phyloP scores from a whole-genome alignment of 257 asterid genomes.

The Plantago elongata region DNA sequence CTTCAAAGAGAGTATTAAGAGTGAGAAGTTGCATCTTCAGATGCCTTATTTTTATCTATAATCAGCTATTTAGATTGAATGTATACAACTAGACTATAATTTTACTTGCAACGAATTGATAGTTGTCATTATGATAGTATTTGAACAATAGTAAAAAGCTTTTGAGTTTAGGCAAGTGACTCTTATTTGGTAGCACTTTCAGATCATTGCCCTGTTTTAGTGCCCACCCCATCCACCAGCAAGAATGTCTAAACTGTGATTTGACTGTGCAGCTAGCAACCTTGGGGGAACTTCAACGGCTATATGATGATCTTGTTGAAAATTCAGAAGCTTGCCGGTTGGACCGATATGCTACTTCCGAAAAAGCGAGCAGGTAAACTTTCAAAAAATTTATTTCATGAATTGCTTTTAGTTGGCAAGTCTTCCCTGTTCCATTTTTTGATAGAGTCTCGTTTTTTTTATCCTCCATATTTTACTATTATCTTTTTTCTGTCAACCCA shows the following conservation, averaged over 20 bases:
- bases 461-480: neutral
- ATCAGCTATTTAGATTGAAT: too few relatives aligned
- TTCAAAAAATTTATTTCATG: constrained; percentile 3
- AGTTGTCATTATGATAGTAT: too few relatives aligned
- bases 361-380: constrained; percentile 65
- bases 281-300: constrained; percentile 79
- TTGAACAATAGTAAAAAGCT: too few relatives aligned
- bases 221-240: neutral
- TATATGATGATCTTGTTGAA: constrained; percentile 76
- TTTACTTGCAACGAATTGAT: too few relatives aligned
- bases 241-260: constrained; percentile 14
- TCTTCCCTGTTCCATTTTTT: neutral
- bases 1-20: too few relatives aligned
- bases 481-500: neutral
- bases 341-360: constrained; percentile 64
- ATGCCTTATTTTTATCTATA: too few relatives aligned
- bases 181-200: neutral
- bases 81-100: too few relatives aligned
- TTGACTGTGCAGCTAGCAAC: constrained; percentile 61
- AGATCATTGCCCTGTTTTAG: neutral
- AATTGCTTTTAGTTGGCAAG: neutral
- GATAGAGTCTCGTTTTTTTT: neutral
- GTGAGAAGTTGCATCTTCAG: too few relatives aligned
- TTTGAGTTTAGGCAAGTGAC: too few relatives aligned
- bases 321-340: constrained; percentile 66